Conservation (phyloP, 2,329 filamentous ascomycete genomes). For the Verruconis gallopava region DNA sequence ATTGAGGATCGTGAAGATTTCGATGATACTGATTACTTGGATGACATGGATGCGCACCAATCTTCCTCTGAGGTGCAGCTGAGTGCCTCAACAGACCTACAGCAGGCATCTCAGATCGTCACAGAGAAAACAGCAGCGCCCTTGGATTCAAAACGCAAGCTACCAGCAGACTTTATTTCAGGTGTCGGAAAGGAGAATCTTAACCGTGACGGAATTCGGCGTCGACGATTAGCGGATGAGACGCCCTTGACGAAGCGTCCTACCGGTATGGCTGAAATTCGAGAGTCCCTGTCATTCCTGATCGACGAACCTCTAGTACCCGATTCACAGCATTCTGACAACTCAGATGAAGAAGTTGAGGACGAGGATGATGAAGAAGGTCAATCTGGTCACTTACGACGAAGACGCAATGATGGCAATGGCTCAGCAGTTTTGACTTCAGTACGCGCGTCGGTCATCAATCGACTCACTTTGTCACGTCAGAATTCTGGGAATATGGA, state of each 20-base stretch:
- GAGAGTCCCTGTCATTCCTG: slow-evolving; percentile 70
- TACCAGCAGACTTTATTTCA: neutral
- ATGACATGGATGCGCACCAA: slow-evolving; percentile 29
- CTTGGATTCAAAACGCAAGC: slow-evolving; percentile 25
- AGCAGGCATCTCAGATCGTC: slow-evolving; percentile 12
- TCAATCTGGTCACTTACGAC: slow-evolving; percentile 10
- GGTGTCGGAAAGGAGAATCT: slow-evolving; percentile 9
- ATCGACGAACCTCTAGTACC: slow-evolving; percentile 55
- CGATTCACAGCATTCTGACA: slow-evolving; percentile 30
- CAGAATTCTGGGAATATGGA: slow-evolving; percentile 17
- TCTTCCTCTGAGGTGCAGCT: slow-evolving; percentile 32
- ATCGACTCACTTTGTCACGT: slow-evolving; percentile 61
- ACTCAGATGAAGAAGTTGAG: slow-evolving; percentile 32
- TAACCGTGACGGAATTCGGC: slow-evolving; percentile 40
- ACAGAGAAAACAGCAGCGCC: slow-evolving; percentile 16
- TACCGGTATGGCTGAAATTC: slow-evolving; percentile 64
- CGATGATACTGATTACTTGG: slow-evolving; percentile 64
- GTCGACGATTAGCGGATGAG: slow-evolving; percentile 43
- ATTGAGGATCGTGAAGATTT: slow-evolving; percentile 67
- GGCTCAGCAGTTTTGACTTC: slow-evolving; percentile 17
- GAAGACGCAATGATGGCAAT: slow-evolving; percentile 3
- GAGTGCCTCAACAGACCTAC: slow-evolving; percentile 12
- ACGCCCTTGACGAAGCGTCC: slow-evolving; percentile 41
- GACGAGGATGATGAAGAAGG: slow-evolving; percentile 37
- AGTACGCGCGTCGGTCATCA: slow-evolving; percentile 45